Evolutionary conservation across 495 filamentous ascomycete genomes (phyloP), one percentile per base, ranked within the genome.

Genomic region (Hypoxylon crocopeplum): DNA sequence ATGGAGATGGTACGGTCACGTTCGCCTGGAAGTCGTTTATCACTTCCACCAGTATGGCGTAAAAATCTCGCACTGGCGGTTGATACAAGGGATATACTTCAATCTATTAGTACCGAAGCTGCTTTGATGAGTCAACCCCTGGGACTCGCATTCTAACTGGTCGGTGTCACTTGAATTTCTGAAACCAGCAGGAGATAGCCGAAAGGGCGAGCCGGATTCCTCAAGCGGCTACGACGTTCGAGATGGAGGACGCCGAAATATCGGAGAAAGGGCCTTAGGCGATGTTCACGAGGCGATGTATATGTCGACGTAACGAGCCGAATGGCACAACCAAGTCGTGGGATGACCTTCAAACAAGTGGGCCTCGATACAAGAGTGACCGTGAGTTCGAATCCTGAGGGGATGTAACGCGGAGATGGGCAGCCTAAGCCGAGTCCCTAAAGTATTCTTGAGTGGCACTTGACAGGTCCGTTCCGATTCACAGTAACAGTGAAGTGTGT

Each of bases 111-210:
- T 55, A 64, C 51, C 36, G 30, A 30, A 46, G 24, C 17, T 58
- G 48, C 40, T 38, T 49, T 58, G 56, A 58, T 66, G 68, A 66
- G 48, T 63, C 68, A 66, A 60, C 48, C 68, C 58, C 59, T 56
- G 47, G 59, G 56, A 41, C 49, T 56, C 40, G 50, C 55, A 37
- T 51, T 51, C 58, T 54, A 38, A 57, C 62, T 66, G 68, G 54
- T 47, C 58, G 59, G 63, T 66, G 62, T 61, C 49, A 68, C 62
- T 70, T 48, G 44, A 66, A 21, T 41, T 29, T 57, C 48, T 59
- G 56, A 68, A 56, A 62, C 61, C 29, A 61, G 16, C 58, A 53
- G 61, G 55, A 59, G 42, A 54, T 13, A 51, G 44, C 61, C 58
- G 56, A 63, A 45, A 50, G 38, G 27, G 21, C 25, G 44, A 59